A percentile compares a stretch with the other conserved stretches of the same genome.
Evolutionary conservation across 129 eudicot genomes (phyloP).

Genomic region (Arctium minus): DNA sequence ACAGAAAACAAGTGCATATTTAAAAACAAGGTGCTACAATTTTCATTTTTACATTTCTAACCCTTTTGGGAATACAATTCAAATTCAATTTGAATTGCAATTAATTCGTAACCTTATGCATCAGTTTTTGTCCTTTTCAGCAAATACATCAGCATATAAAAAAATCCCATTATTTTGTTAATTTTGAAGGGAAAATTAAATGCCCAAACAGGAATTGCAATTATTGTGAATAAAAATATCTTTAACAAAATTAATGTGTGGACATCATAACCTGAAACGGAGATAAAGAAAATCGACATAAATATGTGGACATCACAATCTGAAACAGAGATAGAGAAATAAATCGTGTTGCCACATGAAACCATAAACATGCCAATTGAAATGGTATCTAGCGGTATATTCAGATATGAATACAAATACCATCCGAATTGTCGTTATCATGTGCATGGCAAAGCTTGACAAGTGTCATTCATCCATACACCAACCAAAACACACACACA

Average conservation of each 20-base stretch:
- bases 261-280: slow-evolving; percentile 18
- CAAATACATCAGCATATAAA: neutral
- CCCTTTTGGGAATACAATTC: neutral
- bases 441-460: slow-evolving; percentile 30
- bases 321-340: neutral
- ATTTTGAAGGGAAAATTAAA: neutral
- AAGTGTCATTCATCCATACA: slow-evolving; percentile 31
- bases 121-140: slow-evolving; percentile 5
- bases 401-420: slow-evolving; percentile 4
- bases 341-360: slow-evolving; percentile 26
- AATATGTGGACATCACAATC: slow-evolving; percentile 26
- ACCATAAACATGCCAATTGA: slow-evolving; percentile 4
- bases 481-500: neutral
- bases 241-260: neutral
- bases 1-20: neutral
- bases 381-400: neutral
- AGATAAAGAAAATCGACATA: neutral
- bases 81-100: neutral
- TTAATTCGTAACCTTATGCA: neutral
- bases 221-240: neutral
- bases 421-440: slow-evolving; percentile 23
- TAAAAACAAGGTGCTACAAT: neutral
- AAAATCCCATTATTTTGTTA: neutral
- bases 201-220: slow-evolving; percentile 13
- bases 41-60: neutral